Percentiles rank a stretch among this genome's conserved stretches.
phyloP scores from a whole-genome alignment of 2,329 filamentous ascomycete species.

The Hypoxylon sp. region DNA sequence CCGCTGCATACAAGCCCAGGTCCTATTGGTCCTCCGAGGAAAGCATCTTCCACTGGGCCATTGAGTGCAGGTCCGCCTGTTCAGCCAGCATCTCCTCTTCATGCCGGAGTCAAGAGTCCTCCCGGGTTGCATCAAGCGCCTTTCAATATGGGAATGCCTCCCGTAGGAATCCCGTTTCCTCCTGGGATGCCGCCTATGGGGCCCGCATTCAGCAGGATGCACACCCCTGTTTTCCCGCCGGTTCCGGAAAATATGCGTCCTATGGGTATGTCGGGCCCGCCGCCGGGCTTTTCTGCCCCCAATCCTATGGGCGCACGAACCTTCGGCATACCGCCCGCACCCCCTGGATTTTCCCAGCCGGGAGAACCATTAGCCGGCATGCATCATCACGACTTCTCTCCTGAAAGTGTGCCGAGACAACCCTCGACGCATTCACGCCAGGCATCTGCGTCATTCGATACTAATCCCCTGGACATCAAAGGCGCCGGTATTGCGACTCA shows the following conservation, averaged over 20 bases:
- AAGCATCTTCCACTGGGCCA: slow-evolving; percentile 57
- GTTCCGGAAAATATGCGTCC: slow-evolving; percentile 58
- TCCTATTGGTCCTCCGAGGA: slow-evolving; percentile 72
- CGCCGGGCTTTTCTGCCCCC: slow-evolving; percentile 61
- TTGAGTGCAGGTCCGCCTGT: slow-evolving; percentile 48
- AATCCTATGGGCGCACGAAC: slow-evolving; percentile 57
- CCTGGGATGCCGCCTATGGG: slow-evolving; percentile 68
- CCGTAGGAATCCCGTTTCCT: slow-evolving; percentile 69
- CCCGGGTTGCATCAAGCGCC: slow-evolving; percentile 60
- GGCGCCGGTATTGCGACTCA: slow-evolving; percentile 65
- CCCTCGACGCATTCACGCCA: slow-evolving; percentile 77
- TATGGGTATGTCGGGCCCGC: slow-evolving; percentile 61
- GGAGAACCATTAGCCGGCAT: slow-evolving; percentile 56
- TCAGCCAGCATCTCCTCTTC: slow-evolving; percentile 73
- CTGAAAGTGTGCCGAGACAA: slow-evolving; percentile 51
- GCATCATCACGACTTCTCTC: slow-evolving; percentile 54
- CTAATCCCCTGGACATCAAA: slow-evolving; percentile 52
- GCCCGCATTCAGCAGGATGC: slow-evolving; percentile 57
- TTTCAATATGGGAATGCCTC: slow-evolving; percentile 61
- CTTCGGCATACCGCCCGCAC: slow-evolving; percentile 59
- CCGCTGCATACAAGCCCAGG: slow-evolving; percentile 74
- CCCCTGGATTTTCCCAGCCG: slow-evolving; percentile 66
- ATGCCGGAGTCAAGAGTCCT: slow-evolving; percentile 66
- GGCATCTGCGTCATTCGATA: slow-evolving; percentile 76
- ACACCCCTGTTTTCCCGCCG: slow-evolving; percentile 61